Evolutionary conservation across 2,329 filamentous ascomycete species (phyloP).

Genomic region (Hymenoscyphus fructigenus): DNA sequence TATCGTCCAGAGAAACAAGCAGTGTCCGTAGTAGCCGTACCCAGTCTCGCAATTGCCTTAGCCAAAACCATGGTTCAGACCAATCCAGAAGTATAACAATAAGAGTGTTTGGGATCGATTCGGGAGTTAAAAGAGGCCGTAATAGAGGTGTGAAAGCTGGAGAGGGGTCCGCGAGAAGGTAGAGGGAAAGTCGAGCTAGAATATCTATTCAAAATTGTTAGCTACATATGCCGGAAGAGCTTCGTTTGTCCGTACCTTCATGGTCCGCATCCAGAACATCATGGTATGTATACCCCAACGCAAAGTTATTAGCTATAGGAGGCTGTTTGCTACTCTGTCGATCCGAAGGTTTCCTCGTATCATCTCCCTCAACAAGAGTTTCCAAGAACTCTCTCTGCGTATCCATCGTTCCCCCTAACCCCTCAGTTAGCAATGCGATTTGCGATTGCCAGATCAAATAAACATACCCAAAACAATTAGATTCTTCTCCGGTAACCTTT

Average conservation of each 20-base stretch:
- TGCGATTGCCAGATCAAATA: not conserved
- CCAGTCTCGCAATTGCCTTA: slow-evolving; percentile 87
- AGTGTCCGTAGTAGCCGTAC: slow-evolving; percentile 78
- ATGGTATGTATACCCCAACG: slow-evolving; percentile 91
- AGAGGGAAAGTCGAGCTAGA: slow-evolving; percentile 83
- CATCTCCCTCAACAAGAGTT: slow-evolving; percentile 39
- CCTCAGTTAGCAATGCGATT: slow-evolving; percentile 29
- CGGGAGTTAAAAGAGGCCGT: slow-evolving; percentile 77
- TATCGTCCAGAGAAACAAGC: slow-evolving; percentile 68
- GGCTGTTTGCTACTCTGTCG: slow-evolving; percentile 61
- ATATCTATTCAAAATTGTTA: slow-evolving; percentile 60
- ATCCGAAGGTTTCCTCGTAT: slow-evolving; percentile 47
- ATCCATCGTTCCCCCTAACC: slow-evolving; percentile 73
- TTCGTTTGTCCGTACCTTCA: slow-evolving; percentile 60
- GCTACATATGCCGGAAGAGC: slow-evolving; percentile 18
- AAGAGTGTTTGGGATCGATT: slow-evolving; percentile 81
- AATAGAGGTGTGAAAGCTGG: slow-evolving; percentile 80
- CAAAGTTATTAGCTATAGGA: slow-evolving; percentile 87
- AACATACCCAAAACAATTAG: slow-evolving; percentile 75
- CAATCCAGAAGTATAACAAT: slow-evolving; percentile 93
- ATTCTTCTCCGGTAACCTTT: slow-evolving; percentile 88
- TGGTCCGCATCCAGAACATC: slow-evolving; percentile 92
- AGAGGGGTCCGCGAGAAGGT: slow-evolving; percentile 83
- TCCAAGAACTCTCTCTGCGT: slow-evolving; percentile 84
- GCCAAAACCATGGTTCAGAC: slow-evolving; percentile 90